These are phyloP conservation scores for Aspergillus niger DNA, from an alignment of 2,329 filamentous ascomycete genomes.

Conservation along the genomic window DNA sequence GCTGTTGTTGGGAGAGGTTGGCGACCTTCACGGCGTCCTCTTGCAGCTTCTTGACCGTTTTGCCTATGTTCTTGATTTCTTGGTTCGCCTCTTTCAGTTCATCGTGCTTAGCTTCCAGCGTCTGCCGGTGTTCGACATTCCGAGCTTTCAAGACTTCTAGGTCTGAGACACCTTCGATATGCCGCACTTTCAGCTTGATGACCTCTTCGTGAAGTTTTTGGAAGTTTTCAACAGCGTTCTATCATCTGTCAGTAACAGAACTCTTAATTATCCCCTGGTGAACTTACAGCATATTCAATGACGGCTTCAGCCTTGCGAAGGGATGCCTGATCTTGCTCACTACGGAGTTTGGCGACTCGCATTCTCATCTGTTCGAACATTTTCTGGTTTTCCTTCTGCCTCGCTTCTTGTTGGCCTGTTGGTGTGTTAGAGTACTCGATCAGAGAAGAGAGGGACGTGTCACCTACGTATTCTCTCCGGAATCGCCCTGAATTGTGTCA, in stretches of 20 bases:
- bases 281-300: constrained; percentile 58
- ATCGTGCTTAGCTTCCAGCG: constrained; percentile 44
- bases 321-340: constrained; percentile 57
- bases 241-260: constrained; percentile 13
- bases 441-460: constrained; percentile 15
- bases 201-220: constrained; percentile 63
- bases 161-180: constrained; percentile 83
- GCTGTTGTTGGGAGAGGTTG: constrained; percentile 16
- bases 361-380: constrained; percentile 46
- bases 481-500: constrained; percentile 66
- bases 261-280: neutral
- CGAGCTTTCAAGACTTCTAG: constrained; percentile 66
- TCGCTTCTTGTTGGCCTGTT: constrained; percentile 49
- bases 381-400: constrained; percentile 46
- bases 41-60: constrained; percentile 20
- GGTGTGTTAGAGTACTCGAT: constrained; percentile 28
- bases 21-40: constrained; percentile 23
- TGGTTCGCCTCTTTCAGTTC: constrained; percentile 41
- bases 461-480: constrained; percentile 70
- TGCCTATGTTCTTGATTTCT: constrained; percentile 36
- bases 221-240: constrained; percentile 64
- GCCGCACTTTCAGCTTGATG: constrained; percentile 68
- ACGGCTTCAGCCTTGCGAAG: constrained; percentile 60
- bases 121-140: constrained; percentile 60
- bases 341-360: constrained; percentile 55